Percentiles rank a stretch among this genome's conserved stretches.
These are phyloP conservation scores for Sugiyamaella americana DNA, from an alignment of 805 yeast genomes.

Conservation along the genomic window DNA sequence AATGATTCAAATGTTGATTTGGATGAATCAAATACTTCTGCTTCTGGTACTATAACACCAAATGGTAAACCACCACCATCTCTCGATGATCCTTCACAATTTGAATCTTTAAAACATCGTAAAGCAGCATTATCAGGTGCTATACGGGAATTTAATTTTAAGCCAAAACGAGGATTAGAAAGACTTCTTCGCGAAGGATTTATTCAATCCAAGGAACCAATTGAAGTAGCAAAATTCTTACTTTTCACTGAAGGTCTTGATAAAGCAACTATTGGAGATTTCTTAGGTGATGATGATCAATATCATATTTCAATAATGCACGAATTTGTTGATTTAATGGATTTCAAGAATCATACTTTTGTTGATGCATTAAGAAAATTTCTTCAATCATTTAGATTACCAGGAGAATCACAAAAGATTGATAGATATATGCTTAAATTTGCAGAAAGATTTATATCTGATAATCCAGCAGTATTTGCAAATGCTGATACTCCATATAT, in stretches of 20 bases:
- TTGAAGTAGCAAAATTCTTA: slow-evolving; percentile 67
- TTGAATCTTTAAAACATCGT: slow-evolving; percentile 75
- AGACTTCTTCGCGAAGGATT: slow-evolving; percentile 58
- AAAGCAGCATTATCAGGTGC: slow-evolving; percentile 79
- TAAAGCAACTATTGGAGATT: slow-evolving; percentile 83
- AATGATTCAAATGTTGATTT: not conserved
- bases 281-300: slow-evolving; percentile 81
- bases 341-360: slow-evolving; percentile 61
- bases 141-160: slow-evolving; percentile 70
- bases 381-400: slow-evolving; percentile 83
- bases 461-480: slow-evolving; percentile 81
- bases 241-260: slow-evolving; percentile 67
- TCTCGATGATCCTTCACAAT: slow-evolving; percentile 72
- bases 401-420: slow-evolving; percentile 97
- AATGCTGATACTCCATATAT: slow-evolving; percentile 94
- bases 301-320: slow-evolving; percentile 80
- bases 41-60: slow-evolving; percentile 2
- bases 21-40: slow-evolving; percentile 5
- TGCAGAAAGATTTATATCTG: slow-evolving; percentile 85
- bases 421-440: slow-evolving; percentile 95
- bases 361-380: slow-evolving; percentile 82
- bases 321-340: slow-evolving; percentile 83
- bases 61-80: slow-evolving; percentile 2
- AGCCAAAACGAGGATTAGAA: slow-evolving; percentile 74
- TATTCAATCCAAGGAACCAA: slow-evolving; percentile 53